Evolutionary conservation across 2,329 filamentous ascomycete genomes (phyloP), one percentile per base, ranked within the genome.

Genomic region (Arachnopeziza araneosa): DNA sequence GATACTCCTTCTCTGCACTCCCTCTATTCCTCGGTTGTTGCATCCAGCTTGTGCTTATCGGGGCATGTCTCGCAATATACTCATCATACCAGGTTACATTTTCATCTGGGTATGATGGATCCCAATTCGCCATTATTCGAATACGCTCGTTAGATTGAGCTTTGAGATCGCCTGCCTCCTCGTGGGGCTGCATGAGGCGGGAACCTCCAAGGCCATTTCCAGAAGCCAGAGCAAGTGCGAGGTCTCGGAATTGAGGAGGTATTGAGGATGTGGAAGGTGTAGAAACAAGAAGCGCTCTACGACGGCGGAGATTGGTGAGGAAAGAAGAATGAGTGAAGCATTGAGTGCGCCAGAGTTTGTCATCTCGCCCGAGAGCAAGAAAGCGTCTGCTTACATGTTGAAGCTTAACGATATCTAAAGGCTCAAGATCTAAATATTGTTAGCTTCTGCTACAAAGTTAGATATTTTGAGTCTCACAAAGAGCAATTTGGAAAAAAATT

Each of bases 11-110:
- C 56, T 73, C 67, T 19, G 74, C 71, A 21, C 76, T 74, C 36
- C 79, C 74, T 57, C 69, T 70, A 49, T 78, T 70, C 10, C 75
- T 74, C 9, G 88, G 86, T 58, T 83, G 80, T 70, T 92, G 82
- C 50, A 96, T 79, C 93, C 93, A 97, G 67, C 83, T 87, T 57
- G 91, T 78, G 17, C 80, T 81, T n/a, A 91, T 80, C 0, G 87
- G 86, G 0, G 85, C 91, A 74, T 93, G 82, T 36, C 93, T 83
- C 57, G 93, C 90, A 63, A 96, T 88, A 70, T 92, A 96, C 73
- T 97, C 93, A 58, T 89, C 83, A 72, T 96, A 96, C 88, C 91
- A 97, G 54, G 89, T 85, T 22, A 93, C 80, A 50, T 78, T 79
- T 74, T 97, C 92, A 4, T 75, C 77, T 0, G 86, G 83, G 64